Conservation (phyloP, 305 asterid genomes). For the Fraxinus angustifolia region DNA sequence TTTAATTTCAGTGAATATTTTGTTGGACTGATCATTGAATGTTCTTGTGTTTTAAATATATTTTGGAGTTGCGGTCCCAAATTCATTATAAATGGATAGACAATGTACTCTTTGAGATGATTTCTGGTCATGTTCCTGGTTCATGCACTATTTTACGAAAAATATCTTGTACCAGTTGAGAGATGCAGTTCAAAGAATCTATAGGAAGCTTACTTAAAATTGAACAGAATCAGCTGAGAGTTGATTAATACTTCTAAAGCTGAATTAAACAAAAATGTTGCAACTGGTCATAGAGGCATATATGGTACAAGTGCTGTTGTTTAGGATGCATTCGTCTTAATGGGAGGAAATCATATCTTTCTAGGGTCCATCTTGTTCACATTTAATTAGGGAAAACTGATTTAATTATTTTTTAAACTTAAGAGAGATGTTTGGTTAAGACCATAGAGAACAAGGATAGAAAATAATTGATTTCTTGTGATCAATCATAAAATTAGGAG, state of each 20-base stretch:
- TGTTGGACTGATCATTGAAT: neutral
- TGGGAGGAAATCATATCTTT: neutral
- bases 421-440: neutral
- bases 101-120: neutral
- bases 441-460: neutral
- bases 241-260: conserved; percentile 1
- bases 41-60: neutral
- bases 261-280: neutral
- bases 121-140: neutral
- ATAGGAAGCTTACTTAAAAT: neutral
- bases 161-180: neutral
- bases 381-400: neutral
- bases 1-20: neutral
- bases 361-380: neutral
- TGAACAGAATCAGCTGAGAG: neutral
- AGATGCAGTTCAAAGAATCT: neutral
- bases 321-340: neutral
- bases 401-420: neutral
- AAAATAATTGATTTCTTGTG: neutral
- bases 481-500: neutral
- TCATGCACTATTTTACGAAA: neutral
- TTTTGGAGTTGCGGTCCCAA: neutral
- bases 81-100: neutral
- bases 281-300: neutral
- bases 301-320: neutral